Evolutionary conservation across 108 stramenopile species (phyloP).

Genomic region (Seminavis robusta): DNA sequence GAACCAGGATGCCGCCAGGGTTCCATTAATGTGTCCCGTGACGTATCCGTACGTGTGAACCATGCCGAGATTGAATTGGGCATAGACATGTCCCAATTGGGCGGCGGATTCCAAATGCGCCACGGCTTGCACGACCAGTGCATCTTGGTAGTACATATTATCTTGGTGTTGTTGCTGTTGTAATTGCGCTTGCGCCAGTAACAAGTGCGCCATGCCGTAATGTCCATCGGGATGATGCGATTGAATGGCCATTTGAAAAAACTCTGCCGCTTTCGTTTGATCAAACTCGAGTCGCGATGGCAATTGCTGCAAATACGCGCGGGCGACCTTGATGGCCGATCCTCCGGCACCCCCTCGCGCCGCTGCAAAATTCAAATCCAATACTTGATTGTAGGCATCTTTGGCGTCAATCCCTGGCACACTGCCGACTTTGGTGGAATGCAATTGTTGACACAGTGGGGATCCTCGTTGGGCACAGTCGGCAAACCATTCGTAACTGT

Average conservation of each 20-base stretch:
- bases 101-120: slow-evolving; percentile 7
- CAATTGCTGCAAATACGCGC: neutral
- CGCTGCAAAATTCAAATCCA: neutral
- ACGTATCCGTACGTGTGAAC: slow-evolving; percentile 2
- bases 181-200: neutral
- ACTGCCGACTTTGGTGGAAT: neutral
- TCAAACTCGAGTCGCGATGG: neutral
- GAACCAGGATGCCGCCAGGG: slow-evolving; percentile 9
- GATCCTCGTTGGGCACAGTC: slow-evolving; percentile 3
- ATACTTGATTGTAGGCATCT: neutral
- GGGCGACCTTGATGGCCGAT: slow-evolving; percentile 8
- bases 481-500: neutral
- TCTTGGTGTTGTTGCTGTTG: neutral
- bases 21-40: neutral
- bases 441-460: slow-evolving; percentile 8
- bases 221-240: slow-evolving; percentile 13
- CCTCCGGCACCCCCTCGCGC: neutral
- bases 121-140: neutral
- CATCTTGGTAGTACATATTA: neutral
- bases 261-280: neutral
- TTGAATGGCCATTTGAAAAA: slow-evolving; percentile 6
- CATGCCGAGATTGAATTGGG: slow-evolving; percentile 16
- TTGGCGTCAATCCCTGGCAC: neutral
- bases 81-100: slow-evolving; percentile 6
- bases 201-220: slow-evolving; percentile 1